These are phyloP conservation scores for Ogataea hybrid DNA, from an alignment of 1,139 yeast genomes.

Conservation along the genomic window DNA sequence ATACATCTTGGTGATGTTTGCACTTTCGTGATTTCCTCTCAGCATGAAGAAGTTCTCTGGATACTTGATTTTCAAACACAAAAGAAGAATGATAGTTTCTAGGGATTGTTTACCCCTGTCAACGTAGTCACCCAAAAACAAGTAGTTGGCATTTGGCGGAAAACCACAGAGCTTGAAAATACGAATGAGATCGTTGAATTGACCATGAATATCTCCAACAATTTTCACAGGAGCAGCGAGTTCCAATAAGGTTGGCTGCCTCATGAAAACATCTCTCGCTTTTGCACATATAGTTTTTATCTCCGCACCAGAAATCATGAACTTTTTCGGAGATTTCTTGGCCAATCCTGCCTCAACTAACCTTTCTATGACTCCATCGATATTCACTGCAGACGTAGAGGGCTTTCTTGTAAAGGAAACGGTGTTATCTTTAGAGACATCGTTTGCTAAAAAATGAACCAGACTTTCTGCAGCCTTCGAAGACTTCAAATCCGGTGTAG, in stretches of 20 bases:
- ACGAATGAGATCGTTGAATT: slow-evolving; percentile 70
- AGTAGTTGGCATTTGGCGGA: slow-evolving; percentile 76
- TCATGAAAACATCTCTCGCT: slow-evolving; percentile 66
- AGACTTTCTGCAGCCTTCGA: background rate
- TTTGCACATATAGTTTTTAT: slow-evolving; percentile 50
- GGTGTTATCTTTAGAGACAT: background rate
- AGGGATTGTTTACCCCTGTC: slow-evolving; percentile 83
- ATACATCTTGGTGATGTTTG: slow-evolving; percentile 78
- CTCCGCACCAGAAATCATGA: slow-evolving; percentile 43
- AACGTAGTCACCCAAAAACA: slow-evolving; percentile 82
- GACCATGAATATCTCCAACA: slow-evolving; percentile 89
- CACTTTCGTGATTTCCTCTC: slow-evolving; percentile 85
- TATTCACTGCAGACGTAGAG: slow-evolving; percentile 34
- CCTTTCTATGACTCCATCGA: slow-evolving; percentile 55
- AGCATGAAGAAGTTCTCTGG: slow-evolving; percentile 83
- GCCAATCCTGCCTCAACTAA: slow-evolving; percentile 46
- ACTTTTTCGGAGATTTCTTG: slow-evolving; percentile 40
- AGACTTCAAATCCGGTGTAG: slow-evolving; percentile 36
- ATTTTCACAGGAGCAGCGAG: slow-evolving; percentile 83
- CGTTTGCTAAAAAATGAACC: slow-evolving; percentile 1
- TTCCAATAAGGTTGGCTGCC: slow-evolving; percentile 74
- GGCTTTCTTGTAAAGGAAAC: background rate
- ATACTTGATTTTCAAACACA: slow-evolving; percentile 76
- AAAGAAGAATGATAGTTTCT: slow-evolving; percentile 69
- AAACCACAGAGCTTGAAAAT: slow-evolving; percentile 75